These are phyloP conservation scores for Quercus aquifolioides DNA, from an alignment of 306 rosid species.

Conservation along the genomic window DNA sequence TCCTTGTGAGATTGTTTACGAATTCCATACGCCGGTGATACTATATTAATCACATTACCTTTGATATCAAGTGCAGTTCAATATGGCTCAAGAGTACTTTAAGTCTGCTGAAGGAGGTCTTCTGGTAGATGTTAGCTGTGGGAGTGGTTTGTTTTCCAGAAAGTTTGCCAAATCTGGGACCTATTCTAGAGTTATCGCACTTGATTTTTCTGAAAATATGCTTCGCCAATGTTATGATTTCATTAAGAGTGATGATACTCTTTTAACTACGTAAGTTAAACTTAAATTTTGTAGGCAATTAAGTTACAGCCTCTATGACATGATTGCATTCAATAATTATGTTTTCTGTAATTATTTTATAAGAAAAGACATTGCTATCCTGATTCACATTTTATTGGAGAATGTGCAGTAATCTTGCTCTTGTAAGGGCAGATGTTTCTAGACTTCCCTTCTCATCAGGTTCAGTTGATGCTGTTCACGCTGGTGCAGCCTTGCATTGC, in stretches of 20 bases:
- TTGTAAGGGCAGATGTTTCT: constrained; percentile 93
- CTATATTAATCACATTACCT: background rate
- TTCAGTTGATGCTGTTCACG: constrained; percentile 91
- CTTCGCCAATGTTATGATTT: constrained; percentile 85
- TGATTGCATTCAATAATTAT: background rate
- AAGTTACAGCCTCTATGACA: background rate
- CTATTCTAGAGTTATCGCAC: constrained; percentile 74
- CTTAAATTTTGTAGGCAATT: constrained; percentile 3
- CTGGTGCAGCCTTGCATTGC: constrained; percentile 94
- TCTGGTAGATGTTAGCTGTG: constrained; percentile 87
- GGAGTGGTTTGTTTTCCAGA: constrained; percentile 88
- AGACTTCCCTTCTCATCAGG: constrained; percentile 90
- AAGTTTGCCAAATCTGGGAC: constrained; percentile 70
- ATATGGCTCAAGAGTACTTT: constrained; percentile 84
- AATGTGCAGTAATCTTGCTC: constrained; percentile 82
- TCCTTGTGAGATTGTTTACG: background rate
- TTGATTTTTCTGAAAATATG: constrained; percentile 95
- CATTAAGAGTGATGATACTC: constrained; percentile 63
- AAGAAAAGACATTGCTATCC: background rate
- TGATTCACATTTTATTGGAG: constrained; percentile 27
- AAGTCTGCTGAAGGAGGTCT: constrained; percentile 71
- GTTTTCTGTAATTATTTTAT: background rate
- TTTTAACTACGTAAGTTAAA: constrained; percentile 44
- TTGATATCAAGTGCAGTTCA: constrained; percentile 55
- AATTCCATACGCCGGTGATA: background rate